Evolutionary conservation across 1,284 basidiomycete species (phyloP), one percentile per base, ranked within the genome.

Genomic region (Taiwanofungus camphoratus): DNA sequence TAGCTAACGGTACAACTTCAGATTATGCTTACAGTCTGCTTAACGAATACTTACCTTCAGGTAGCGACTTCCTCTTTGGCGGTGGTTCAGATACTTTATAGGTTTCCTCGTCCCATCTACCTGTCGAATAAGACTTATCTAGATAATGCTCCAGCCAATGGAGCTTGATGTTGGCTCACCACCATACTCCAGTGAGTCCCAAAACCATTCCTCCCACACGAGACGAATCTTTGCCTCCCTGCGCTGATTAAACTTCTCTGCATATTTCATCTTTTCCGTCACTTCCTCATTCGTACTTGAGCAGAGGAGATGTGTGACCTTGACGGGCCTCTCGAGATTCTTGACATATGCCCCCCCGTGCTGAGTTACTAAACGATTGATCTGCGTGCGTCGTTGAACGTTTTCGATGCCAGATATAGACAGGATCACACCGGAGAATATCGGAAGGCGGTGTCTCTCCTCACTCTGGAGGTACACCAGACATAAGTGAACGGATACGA

Each of bases 181-280:
- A 45, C 79, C 77, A 51, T 77, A 83, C 36, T 79, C 71, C 7
- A 87, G 50, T 24, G 72, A 88, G 52, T 91, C 88, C 82, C 83
- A 86, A 49, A 92, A 84, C 87, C 87, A 92, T 47, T 89, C 87
- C 50, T 87, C 85, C 81, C 87, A 90, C 1, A 92, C 77, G 2
- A 89, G 65, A 38, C 74, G 69, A 27, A 90, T 83, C 34, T 74
- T 67, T 0, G 79, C 80, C 53, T 87, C 82, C 12, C 79, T 70
- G 20, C 65, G 60, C 38, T 68, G 59, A 55, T 87, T 85, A 56
- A 85, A 80, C 58, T 83, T 82, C 46, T 78, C 70, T 1, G 81
- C 77, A 52, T 81, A 82, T 18, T 66, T 66, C 71, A 89, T 83
- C 63, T 87, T 87, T 31, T 82, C 79, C 4, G 79, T 81, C 49